Percentiles rank a stretch among this genome's conserved stretches.
Evolutionary conservation across 2,329 filamentous ascomycete genomes (phyloP).

Genomic region (Penicillium capsulatum): DNA sequence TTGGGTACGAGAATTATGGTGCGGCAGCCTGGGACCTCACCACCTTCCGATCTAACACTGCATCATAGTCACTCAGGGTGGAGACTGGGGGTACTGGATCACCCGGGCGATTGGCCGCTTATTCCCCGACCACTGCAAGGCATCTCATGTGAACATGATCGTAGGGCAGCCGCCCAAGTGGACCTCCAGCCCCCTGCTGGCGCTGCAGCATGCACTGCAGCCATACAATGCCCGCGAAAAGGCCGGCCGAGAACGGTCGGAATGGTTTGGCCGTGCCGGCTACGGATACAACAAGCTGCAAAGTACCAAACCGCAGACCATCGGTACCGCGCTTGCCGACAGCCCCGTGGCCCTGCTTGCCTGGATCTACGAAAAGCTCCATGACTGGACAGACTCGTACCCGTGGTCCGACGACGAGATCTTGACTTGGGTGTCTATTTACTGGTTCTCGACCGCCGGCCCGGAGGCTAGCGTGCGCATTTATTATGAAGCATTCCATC

Average conservation of each 20-base stretch:
- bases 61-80: slow-evolving; percentile 52
- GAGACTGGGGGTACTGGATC: slow-evolving; percentile 66
- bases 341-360: slow-evolving; percentile 66
- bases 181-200: slow-evolving; percentile 53
- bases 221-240: slow-evolving; percentile 18
- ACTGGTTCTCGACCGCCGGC: slow-evolving; percentile 66
- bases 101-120: slow-evolving; percentile 58
- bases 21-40: slow-evolving; percentile 3
- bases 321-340: slow-evolving; percentile 65
- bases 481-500: slow-evolving; percentile 60
- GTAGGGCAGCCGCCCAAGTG: slow-evolving; percentile 47
- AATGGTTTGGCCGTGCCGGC: slow-evolving; percentile 22
- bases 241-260: slow-evolving; percentile 12
- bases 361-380: slow-evolving; percentile 79
- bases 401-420: slow-evolving; percentile 73
- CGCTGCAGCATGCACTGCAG: slow-evolving; percentile 29
- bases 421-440: slow-evolving; percentile 69
- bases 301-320: slow-evolving; percentile 66
- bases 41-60: not conserved
- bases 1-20: slow-evolving; percentile 62
- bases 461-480: slow-evolving; percentile 65
- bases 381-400: slow-evolving; percentile 71
- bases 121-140: slow-evolving; percentile 57
- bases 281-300: slow-evolving; percentile 57
- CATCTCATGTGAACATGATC: slow-evolving; percentile 61